Conservation (phyloP, 2,329 filamentous ascomycete species). For the Colletotrichum sp. region DNA sequence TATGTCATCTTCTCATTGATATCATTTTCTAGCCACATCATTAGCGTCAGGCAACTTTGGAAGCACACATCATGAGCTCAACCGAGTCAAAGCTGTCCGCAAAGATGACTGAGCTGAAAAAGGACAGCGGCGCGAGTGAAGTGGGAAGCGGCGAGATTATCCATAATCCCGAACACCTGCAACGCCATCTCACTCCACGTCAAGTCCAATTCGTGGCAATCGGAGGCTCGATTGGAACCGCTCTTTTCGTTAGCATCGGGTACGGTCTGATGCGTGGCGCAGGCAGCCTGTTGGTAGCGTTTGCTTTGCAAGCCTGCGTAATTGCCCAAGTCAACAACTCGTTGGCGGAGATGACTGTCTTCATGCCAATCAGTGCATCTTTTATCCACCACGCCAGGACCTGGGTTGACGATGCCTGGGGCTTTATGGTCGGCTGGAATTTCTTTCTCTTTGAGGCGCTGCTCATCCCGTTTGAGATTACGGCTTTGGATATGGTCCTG, state of each 20-base stretch:
- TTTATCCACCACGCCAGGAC: conserved; percentile 55
- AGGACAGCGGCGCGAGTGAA: neutral
- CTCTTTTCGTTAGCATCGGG: neutral
- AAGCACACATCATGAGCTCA: neutral
- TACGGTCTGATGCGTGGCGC: neutral
- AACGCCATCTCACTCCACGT: neutral
- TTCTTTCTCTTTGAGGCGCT: conserved; percentile 57
- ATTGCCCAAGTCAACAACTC: conserved; percentile 48
- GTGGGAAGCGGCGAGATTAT: neutral
- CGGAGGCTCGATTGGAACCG: neutral
- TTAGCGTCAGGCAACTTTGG: neutral
- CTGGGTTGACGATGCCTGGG: conserved; percentile 54
- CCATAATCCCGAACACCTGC: neutral
- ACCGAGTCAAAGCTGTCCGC: neutral
- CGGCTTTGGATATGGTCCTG: conserved; percentile 43
- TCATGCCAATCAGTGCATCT: conserved; percentile 41
- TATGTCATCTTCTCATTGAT: neutral
- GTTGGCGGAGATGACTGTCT: conserved; percentile 20
- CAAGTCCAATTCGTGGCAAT: neutral
- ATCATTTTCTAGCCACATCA: neutral
- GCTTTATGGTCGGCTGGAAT: conserved; percentile 54
- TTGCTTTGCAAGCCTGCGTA: neutral
- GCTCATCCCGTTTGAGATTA: conserved; percentile 57
- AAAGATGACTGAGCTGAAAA: neutral
- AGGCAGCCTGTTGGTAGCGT: neutral